phyloP scores from a whole-genome alignment of 805 yeast genomes.

The Teunomyces aglyptinius region DNA sequence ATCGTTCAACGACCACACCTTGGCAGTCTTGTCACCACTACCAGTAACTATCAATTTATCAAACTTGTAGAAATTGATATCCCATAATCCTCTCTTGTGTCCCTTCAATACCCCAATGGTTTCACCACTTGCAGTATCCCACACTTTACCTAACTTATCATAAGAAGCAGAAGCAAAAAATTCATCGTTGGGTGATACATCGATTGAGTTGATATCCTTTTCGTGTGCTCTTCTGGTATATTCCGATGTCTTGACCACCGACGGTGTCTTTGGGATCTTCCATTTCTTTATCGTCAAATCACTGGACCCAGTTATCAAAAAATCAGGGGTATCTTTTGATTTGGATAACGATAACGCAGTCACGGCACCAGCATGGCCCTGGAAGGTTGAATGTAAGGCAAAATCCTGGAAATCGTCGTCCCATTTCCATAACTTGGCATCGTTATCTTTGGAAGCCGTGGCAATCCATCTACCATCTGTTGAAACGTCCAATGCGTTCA shows the following conservation, averaged over 20 bases:
- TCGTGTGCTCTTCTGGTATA: constrained; percentile 96
- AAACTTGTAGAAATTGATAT: constrained; percentile 73
- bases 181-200: constrained; percentile 87
- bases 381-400: constrained; percentile 57
- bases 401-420: constrained; percentile 41
- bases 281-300: constrained; percentile 87
- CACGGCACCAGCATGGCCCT: constrained; percentile 86
- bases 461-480: constrained; percentile 86
- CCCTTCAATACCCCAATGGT: constrained; percentile 80
- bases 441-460: constrained; percentile 86
- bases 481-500: constrained; percentile 76
- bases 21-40: constrained; percentile 90
- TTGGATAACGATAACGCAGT: constrained; percentile 78
- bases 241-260: constrained; percentile 57
- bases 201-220: constrained; percentile 88
- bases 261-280: constrained; percentile 56
- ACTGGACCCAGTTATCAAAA: constrained; percentile 76
- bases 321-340: constrained; percentile 54
- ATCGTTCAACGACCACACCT: constrained; percentile 83
- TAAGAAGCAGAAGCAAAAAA: constrained; percentile 90
- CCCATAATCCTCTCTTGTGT: constrained; percentile 95
- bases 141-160: constrained; percentile 86
- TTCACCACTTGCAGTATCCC: constrained; percentile 88
- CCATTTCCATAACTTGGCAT: constrained; percentile 80
- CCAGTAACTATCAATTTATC: constrained; percentile 78